Conservation (phyloP, 768 basidiomycete species). For the Tulasnella sp. region DNA sequence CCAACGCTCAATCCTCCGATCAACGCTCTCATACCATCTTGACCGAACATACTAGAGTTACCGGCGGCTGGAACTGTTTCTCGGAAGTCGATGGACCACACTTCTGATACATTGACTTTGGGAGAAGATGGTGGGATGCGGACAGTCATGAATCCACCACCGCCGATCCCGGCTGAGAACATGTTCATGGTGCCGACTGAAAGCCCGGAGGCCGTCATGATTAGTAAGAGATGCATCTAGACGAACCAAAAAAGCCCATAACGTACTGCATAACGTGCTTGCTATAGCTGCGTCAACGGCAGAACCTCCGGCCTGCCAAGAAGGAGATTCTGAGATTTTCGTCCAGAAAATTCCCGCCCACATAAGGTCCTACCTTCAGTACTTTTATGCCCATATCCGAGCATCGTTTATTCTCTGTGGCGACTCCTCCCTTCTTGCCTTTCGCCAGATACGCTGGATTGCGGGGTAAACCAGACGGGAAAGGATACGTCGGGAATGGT, state of each 20-base stretch:
- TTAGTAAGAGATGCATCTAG: slow-evolving; percentile 46
- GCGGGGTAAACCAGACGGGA: slow-evolving; percentile 40
- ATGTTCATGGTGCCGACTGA: slow-evolving; percentile 64
- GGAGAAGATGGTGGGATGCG: slow-evolving; percentile 60
- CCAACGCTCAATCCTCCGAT: slow-evolving; percentile 87
- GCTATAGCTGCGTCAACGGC: slow-evolving; percentile 88
- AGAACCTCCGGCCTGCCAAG: slow-evolving; percentile 69
- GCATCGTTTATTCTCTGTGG: slow-evolving; percentile 84
- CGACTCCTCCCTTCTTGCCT: slow-evolving; percentile 82
- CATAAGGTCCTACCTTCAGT: slow-evolving; percentile 50
- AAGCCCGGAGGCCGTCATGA: slow-evolving; percentile 46
- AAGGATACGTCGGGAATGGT: slow-evolving; percentile 13
- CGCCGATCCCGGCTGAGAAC: slow-evolving; percentile 84
- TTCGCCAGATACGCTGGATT: slow-evolving; percentile 63
- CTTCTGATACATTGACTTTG: slow-evolving; percentile 55
- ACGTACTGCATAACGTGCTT: slow-evolving; percentile 64
- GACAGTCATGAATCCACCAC: slow-evolving; percentile 84
- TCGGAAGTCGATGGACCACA: slow-evolving; percentile 81
- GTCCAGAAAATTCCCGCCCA: background rate
- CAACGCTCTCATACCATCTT: slow-evolving; percentile 55
- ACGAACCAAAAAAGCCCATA: slow-evolving; percentile 4
- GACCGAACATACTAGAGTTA: slow-evolving; percentile 75
- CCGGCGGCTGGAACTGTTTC: slow-evolving; percentile 80
- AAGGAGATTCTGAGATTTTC: background rate
- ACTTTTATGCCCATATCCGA: slow-evolving; percentile 80